Base-by-base conservation (phyloP, 352 stramenopile species). In the Phytophthora niederhauseri region DNA sequence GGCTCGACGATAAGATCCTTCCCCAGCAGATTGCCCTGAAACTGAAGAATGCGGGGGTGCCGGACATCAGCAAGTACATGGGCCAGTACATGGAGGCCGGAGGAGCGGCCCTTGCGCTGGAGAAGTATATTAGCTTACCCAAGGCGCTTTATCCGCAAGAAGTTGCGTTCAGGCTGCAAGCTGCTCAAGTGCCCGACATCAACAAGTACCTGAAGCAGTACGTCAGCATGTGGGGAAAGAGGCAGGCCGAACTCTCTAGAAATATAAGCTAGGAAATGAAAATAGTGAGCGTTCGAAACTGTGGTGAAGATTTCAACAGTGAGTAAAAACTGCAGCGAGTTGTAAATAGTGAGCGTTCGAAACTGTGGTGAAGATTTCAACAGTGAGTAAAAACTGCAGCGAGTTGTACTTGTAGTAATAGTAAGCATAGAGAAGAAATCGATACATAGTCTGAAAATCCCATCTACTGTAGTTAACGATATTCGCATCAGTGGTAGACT, bases 201-300 rank as follows among this genome's bases (percentile, higher is more conserved):
- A 11, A 64, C 6, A 46, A 15, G 30, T 64, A 64, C 28, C 11
- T 22, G 6, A 4, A 22, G 11, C 14, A 26, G 7, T 54, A n/a
- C 7, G 14, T 2, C 6, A 26, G 2, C 19, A 17, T 64, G 46
- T 64, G 43, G n/a, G 43, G 45, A 6, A 55, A 64, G 20, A 34
- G 15, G 43, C 57, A 64, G 48, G 57, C 19, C 19, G 26, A 17
- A 17, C 28, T 64, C 1, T 57, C 28, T 62, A 52, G 56, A 28
- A 38, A 20, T 20, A 43, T 53, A 53, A 24, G n/a, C 38, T 62
- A 62, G 15, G 15, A 19, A 26, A 61, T 24, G 14, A 8, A 45
- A n/a, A 49, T 49, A 24, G 6, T 49, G 43, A 6, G n/a, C 36
- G 15, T 12, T 45, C 6, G 36, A 19, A 45, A 36, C 14, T 45